Percentiles rank a stretch among this genome's conserved stretches.
phyloP scores from a whole-genome alignment of 805 yeast genomes.

The Metschnikowia drakensbergensis region DNA sequence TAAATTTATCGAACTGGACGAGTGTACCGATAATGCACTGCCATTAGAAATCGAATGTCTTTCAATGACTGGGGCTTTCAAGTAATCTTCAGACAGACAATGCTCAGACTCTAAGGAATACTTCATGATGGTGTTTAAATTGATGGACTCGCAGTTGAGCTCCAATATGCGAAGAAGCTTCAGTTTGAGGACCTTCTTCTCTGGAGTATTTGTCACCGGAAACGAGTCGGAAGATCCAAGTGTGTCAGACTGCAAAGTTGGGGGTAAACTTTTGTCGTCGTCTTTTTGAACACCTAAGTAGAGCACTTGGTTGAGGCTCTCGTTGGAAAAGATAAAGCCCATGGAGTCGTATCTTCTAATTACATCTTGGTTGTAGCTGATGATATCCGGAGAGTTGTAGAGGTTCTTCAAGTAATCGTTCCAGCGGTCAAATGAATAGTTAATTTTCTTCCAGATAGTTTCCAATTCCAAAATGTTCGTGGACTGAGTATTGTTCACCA shows the following conservation, averaged over 20 bases:
- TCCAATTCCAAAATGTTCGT: slow-evolving; percentile 53
- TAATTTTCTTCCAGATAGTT: slow-evolving; percentile 60
- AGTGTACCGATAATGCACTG: slow-evolving; percentile 7
- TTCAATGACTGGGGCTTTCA: slow-evolving; percentile 14
- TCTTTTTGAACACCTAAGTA: slow-evolving; percentile 38
- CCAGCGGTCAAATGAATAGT: slow-evolving; percentile 80
- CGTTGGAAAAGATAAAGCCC: slow-evolving; percentile 44
- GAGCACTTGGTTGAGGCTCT: slow-evolving; percentile 40
- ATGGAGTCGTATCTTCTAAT: slow-evolving; percentile 36
- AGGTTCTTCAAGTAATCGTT: slow-evolving; percentile 57
- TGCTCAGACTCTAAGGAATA: slow-evolving; percentile 65
- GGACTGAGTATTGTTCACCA: slow-evolving; percentile 41
- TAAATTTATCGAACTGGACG: neutral
- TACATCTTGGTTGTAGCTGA: slow-evolving; percentile 39
- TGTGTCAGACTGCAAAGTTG: slow-evolving; percentile 8
- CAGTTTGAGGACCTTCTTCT: slow-evolving; percentile 25
- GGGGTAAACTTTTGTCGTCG: slow-evolving; percentile 21
- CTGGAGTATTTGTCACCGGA: neutral
- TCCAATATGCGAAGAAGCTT: slow-evolving; percentile 46
- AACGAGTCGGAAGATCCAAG: neutral
- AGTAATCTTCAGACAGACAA: slow-evolving; percentile 41
- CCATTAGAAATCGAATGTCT: neutral
- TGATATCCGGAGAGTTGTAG: slow-evolving; percentile 39
- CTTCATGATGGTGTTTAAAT: slow-evolving; percentile 55
- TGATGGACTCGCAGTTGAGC: slow-evolving; percentile 40